Conservation (phyloP, 1,139 yeast species). For the Kodamaea fungicola region DNA sequence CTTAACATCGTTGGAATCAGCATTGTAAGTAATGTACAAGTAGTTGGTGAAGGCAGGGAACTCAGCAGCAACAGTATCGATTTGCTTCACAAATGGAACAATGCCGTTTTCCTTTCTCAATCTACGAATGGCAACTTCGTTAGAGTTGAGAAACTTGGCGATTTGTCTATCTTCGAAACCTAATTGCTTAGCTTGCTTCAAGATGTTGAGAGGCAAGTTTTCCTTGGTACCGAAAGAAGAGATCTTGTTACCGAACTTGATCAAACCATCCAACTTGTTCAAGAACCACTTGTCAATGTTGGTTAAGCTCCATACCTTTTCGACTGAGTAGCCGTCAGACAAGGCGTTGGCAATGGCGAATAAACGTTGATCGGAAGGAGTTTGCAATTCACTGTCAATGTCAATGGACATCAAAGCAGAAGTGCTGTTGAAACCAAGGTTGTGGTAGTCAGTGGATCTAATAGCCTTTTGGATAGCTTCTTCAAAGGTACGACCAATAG, state of each 20-base stretch:
- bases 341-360: slow-evolving; percentile 95
- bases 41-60: slow-evolving; percentile 97
- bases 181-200: slow-evolving; percentile 90
- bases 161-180: slow-evolving; percentile 98
- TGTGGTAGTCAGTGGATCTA: slow-evolving; percentile 92
- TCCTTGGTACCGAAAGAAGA: slow-evolving; percentile 58
- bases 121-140: slow-evolving; percentile 91
- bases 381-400: slow-evolving; percentile 84
- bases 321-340: slow-evolving; percentile 83
- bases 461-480: slow-evolving; percentile 98
- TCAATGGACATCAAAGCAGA: slow-evolving; percentile 86
- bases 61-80: slow-evolving; percentile 98
- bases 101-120: slow-evolving; percentile 86
- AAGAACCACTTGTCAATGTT: slow-evolving; percentile 97
- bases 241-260: slow-evolving; percentile 64
- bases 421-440: slow-evolving; percentile 89
- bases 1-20: slow-evolving; percentile 78
- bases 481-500: slow-evolving; percentile 96
- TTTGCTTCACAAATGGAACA: slow-evolving; percentile 91
- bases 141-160: slow-evolving; percentile 84
- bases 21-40: slow-evolving; percentile 92
- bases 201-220: slow-evolving; percentile 52
- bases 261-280: slow-evolving; percentile 74
- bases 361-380: slow-evolving; percentile 95
- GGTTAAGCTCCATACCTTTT: slow-evolving; percentile 87